Evolutionary conservation across 164 flowering plant species (phyloP).

Genomic region (Sextonia rubra): DNA sequence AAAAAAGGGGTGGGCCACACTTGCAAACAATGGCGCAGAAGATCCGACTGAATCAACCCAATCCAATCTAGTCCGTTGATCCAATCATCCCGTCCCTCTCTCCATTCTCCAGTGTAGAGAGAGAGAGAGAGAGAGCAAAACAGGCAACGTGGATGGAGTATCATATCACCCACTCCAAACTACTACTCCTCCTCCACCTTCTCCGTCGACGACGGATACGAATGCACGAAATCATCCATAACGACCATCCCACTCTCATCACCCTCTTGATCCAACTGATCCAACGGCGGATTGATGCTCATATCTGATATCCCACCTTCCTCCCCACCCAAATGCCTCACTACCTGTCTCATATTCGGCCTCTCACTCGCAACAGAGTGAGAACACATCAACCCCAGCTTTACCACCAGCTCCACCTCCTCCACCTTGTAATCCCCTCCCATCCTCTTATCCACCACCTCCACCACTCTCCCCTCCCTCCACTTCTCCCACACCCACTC

Average conservation of each 20-base stretch:
- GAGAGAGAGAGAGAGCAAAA: not conserved
- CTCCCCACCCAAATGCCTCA: conserved; percentile 46
- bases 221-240: conserved; percentile 27
- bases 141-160: not conserved
- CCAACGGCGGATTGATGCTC: conserved; percentile 11
- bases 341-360: conserved; percentile 50
- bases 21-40: too few relatives aligned
- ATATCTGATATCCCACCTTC: conserved; percentile 28
- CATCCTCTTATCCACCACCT: conserved; percentile 38
- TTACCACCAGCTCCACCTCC: conserved; percentile 36
- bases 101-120: not conserved
- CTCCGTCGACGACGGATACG: conserved; percentile 24
- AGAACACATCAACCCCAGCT: conserved; percentile 51
- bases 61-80: too few relatives aligned
- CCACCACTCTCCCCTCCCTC: conserved; percentile 27
- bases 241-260: conserved; percentile 4
- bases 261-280: not conserved
- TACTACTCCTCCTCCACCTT: conserved; percentile 1
- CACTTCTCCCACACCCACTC: conserved; percentile 59
- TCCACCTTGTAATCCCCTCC: conserved; percentile 23
- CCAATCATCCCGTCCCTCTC: not conserved
- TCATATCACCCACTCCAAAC: not conserved
- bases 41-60: too few relatives aligned
- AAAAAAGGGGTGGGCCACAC: too few relatives aligned
- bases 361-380: conserved; percentile 20